phyloP scores from a whole-genome alignment of 2,329 filamentous ascomycete genomes.

The Fusarium denticulatum region DNA sequence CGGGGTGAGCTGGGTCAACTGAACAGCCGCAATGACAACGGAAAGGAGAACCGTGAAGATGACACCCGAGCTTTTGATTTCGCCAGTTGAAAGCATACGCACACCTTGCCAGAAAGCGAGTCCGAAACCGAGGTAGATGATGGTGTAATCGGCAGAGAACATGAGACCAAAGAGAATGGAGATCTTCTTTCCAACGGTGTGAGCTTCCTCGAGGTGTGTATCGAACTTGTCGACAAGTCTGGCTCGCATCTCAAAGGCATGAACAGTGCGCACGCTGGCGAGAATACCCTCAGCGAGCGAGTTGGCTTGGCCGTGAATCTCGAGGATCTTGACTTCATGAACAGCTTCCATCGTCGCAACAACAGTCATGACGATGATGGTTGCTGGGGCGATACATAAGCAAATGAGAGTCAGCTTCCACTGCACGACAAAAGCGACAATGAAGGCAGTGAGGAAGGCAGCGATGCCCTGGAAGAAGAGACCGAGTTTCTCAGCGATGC shows the following conservation, averaged over 20 bases:
- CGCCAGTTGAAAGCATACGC: constrained; percentile 49
- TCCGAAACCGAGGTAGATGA: constrained; percentile 55
- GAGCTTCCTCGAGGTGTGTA: constrained; percentile 50
- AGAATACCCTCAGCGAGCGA: constrained; percentile 51
- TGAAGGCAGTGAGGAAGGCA: constrained; percentile 51
- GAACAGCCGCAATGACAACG: constrained; percentile 51
- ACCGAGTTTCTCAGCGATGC: constrained; percentile 54
- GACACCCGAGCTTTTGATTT: constrained; percentile 50
- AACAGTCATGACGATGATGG: constrained; percentile 47
- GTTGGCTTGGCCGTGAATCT: constrained; percentile 48
- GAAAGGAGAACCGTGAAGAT: constrained; percentile 55
- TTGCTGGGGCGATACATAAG: constrained; percentile 47
- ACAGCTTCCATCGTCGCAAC: constrained; percentile 47
- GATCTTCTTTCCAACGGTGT: constrained; percentile 51
- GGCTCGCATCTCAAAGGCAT: constrained; percentile 55
- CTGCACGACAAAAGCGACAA: constrained; percentile 53
- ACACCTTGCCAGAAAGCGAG: constrained; percentile 59
- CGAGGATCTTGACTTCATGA: constrained; percentile 47
- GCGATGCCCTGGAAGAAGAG: constrained; percentile 52
- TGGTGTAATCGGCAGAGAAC: constrained; percentile 52
- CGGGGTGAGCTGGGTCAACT: constrained; percentile 50
- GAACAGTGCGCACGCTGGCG: constrained; percentile 52
- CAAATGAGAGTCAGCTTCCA: constrained; percentile 58
- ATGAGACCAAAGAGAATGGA: constrained; percentile 51
- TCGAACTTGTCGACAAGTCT: constrained; percentile 53